Percentiles rank a stretch among this genome's conserved stretches.
phyloP scores from a whole-genome alignment of 169 alveolate genomes.

The Eimeria mitis region DNA sequence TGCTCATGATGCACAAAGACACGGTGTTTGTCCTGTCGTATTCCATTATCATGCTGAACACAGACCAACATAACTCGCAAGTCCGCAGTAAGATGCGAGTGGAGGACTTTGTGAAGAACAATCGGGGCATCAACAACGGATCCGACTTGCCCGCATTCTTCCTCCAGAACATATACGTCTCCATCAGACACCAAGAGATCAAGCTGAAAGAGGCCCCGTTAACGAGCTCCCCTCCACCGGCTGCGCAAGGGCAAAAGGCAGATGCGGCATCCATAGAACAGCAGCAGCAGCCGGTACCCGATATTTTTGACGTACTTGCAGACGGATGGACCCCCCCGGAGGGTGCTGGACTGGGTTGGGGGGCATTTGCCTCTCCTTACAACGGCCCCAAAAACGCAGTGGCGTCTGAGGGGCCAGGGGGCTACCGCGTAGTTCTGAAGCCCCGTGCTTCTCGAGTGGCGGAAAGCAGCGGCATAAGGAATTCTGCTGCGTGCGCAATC shows the following conservation, averaged over 20 bases:
- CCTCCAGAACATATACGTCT: conserved; percentile 87
- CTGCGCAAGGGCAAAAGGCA: conserved; percentile 46
- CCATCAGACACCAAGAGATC: conserved; percentile 87
- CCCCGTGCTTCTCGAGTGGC: not conserved
- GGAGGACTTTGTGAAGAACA: conserved; percentile 94
- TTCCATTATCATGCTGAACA: conserved; percentile 95
- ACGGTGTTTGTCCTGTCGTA: conserved; percentile 92
- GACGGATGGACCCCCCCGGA: conserved; percentile 58
- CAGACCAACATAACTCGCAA: conserved; percentile 94
- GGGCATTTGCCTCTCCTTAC: conserved; percentile 67
- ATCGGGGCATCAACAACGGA: conserved; percentile 94
- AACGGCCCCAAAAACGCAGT: not conserved
- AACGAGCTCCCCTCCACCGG: conserved; percentile 14
- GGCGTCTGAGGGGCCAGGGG: not conserved
- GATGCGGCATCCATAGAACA: conserved; percentile 53
- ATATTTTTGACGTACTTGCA: conserved; percentile 38
- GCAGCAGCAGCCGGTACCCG: conserved; percentile 52
- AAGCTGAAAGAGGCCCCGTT: conserved; percentile 49
- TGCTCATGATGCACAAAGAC: conserved; percentile 87
- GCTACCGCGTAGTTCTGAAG: conserved; percentile 23
- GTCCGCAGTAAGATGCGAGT: conserved; percentile 93
- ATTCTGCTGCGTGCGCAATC: not conserved
- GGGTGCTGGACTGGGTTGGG: conserved; percentile 67
- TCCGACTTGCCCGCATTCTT: conserved; percentile 89
- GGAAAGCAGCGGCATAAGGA: not conserved